These are phyloP conservation scores for Telopea speciosissima DNA, from an alignment of 177 flowering plant genomes.

Conservation along the genomic window DNA sequence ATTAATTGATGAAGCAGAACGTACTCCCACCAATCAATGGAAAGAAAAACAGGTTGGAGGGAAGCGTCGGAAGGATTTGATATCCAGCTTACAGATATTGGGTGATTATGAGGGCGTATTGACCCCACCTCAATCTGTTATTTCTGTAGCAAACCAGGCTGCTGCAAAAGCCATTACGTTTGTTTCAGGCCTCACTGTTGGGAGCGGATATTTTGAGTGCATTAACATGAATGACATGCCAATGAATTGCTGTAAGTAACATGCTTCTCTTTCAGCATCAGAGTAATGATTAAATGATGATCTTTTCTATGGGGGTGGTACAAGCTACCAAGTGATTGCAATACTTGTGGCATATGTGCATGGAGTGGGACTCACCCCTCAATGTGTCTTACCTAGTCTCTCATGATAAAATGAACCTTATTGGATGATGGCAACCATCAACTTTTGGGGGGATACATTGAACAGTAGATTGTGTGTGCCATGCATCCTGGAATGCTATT, in stretches of 20 bases:
- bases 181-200: constrained; percentile 60
- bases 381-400: background rate
- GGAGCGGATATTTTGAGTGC: constrained; percentile 66
- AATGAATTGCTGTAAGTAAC: constrained; percentile 62
- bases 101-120: constrained; percentile 78
- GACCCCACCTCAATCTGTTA: constrained; percentile 62
- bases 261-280: background rate
- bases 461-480: constrained; percentile 1
- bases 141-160: constrained; percentile 87
- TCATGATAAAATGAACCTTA: background rate
- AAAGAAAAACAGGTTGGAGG: constrained; percentile 44
- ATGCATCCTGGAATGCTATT: background rate
- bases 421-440: background rate
- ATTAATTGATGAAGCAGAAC: constrained; percentile 34
- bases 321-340: background rate
- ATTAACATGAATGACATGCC: constrained; percentile 73
- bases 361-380: background rate
- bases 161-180: constrained; percentile 92
- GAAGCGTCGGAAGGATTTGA: constrained; percentile 59
- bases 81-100: constrained; percentile 68
- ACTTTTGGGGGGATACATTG: background rate
- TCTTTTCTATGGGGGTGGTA: background rate
- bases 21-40: constrained; percentile 28
- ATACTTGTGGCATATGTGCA: background rate
- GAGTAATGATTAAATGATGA: constrained; percentile 2